Conservation (phyloP, 345 rosid genomes). For the Carallia pectinifolia region DNA sequence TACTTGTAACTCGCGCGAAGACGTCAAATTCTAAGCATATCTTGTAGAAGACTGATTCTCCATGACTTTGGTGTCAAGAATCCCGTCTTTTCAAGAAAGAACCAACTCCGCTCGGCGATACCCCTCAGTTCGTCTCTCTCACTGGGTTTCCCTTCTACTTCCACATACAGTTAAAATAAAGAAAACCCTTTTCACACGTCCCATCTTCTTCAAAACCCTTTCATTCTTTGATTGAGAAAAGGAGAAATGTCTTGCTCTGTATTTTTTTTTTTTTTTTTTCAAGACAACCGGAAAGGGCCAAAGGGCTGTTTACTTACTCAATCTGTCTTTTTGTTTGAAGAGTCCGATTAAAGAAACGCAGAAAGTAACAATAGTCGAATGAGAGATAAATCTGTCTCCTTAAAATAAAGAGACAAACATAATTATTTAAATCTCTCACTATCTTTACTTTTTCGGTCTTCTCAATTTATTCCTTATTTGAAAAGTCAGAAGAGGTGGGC, state of each 20-base stretch:
- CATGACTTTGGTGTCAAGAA: background rate
- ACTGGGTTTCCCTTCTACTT: no score
- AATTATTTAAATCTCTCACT: no score
- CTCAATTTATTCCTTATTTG: no score
- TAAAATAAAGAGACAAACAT: no score
- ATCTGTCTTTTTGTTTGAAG: slow-evolving; percentile 25
- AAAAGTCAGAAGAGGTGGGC: no score
- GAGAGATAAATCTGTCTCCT: no score
- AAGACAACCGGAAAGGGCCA: background rate
- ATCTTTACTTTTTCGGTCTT: background rate
- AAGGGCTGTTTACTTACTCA: background rate
- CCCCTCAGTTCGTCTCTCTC: background rate
- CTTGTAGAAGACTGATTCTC: background rate
- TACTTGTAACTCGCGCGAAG: no score
- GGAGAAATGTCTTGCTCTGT: background rate
- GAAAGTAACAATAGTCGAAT: no score
- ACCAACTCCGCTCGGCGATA: background rate
- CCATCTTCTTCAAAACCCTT: background rate
- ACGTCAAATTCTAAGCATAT: no score
- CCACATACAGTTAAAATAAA: no score
- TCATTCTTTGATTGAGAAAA: background rate
- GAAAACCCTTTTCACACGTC: background rate
- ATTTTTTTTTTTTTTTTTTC: background rate
- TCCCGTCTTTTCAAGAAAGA: background rate
- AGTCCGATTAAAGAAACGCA: no score